Evolutionary conservation across 2,329 filamentous ascomycete genomes (phyloP), one percentile per base, ranked within the genome.

Genomic region (Colletotrichum truncatum): DNA sequence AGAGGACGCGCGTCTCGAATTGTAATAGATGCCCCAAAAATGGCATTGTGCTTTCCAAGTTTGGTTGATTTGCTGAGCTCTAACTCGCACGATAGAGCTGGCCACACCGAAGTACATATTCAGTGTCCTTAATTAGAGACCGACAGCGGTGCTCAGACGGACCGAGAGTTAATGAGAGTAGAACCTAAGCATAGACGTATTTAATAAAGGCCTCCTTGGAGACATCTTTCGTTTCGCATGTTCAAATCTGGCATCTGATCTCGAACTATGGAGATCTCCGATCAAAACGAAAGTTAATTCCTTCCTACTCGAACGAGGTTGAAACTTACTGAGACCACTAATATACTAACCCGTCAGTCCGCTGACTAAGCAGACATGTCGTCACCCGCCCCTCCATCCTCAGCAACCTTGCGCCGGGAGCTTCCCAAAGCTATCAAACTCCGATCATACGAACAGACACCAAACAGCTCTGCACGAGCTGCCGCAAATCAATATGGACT

Each of bases 151-250:
- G 52, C 52, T 55, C 52, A 43, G 52, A 32, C 52, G 26, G 38
- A 45, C 38, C 26, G 52, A 45, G 38, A 28, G 48, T 52, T 52
- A n/a, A n/a, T 26, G 32, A n/a, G 16, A 21, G 14, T 23, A 43
- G 52, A 55, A 34, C 52, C 52, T 34, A 32, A 34, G 38, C 26
- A 55, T 25, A 45, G 52, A 55, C 38, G 26, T 43, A 55, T 23
- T 45, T 45, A 55, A 23, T 32, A 6, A 34, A 34, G 26, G 16
- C 18, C 11, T 11, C 3, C 23, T 30, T 6, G 16, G 52, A 45
- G 16, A 45, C 52, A 18, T 39, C 4, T 3, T 18, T 26, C 12
- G 38, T 55, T 55, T 45, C 52, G 38, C 28, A n/a, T 23, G 18
- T 1, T 39, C 38, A 9, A 25, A 32, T 45, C n/a, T 7, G 52